Evolutionary conservation across 805 yeast genomes (phyloP).

Genomic region (Metschnikowia borealis): DNA sequence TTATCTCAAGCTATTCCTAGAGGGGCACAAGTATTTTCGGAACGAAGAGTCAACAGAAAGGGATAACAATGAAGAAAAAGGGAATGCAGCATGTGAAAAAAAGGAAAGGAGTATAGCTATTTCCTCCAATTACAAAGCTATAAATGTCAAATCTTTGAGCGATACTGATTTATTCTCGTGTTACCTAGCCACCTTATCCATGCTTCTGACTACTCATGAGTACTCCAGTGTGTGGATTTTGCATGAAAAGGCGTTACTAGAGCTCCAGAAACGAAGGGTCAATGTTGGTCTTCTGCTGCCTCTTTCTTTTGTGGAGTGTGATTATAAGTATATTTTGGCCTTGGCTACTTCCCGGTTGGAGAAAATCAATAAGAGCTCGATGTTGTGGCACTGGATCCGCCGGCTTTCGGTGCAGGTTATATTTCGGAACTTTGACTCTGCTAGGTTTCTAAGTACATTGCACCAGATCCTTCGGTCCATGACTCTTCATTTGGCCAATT

Average conservation of each 20-base stretch:
- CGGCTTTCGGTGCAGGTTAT: slow-evolving; percentile 14
- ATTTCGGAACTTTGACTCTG: slow-evolving; percentile 3
- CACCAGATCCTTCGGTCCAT: slow-evolving; percentile 26
- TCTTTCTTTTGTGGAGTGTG: slow-evolving; percentile 4
- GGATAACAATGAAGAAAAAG: too few relatives aligned
- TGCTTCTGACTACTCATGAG: slow-evolving; percentile 37
- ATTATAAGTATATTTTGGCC: slow-evolving; percentile 23
- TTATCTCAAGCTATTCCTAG: slow-evolving; percentile 30
- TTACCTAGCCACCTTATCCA: slow-evolving; percentile 32
- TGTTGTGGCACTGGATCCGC: slow-evolving; percentile 33
- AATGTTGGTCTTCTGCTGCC: slow-evolving; percentile 2
- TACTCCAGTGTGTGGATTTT: slow-evolving; percentile 27
- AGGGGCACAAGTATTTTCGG: slow-evolving; percentile 22
- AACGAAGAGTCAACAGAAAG: background rate
- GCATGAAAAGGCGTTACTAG: slow-evolving; percentile 25
- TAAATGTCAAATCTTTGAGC: background rate
- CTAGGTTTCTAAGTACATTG: slow-evolving; percentile 6
- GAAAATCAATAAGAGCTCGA: slow-evolving; percentile 38
- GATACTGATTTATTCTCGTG: background rate
- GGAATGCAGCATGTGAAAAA: too few relatives aligned
- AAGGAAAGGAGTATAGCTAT: too few relatives aligned
- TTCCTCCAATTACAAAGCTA: too few relatives aligned
- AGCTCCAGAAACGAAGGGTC: slow-evolving; percentile 3
- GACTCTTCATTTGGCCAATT: slow-evolving; percentile 36
- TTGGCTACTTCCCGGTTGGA: slow-evolving; percentile 29